phyloP scores from a whole-genome alignment of 2,329 filamentous ascomycete species.

The Sodiomyces alkalinus region DNA sequence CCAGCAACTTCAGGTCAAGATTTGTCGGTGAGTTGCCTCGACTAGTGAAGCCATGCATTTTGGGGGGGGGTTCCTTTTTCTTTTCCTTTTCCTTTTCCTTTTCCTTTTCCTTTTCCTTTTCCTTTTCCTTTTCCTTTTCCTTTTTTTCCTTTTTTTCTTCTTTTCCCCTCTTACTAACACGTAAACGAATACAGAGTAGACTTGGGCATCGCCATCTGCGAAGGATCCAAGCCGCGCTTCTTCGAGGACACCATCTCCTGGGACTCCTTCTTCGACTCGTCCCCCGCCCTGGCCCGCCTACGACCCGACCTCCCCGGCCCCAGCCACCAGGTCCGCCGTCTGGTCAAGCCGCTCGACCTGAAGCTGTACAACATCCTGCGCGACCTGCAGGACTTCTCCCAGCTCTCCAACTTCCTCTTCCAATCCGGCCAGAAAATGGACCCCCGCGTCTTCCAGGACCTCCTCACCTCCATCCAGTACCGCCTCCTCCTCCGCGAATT shows the following conservation, averaged over 20 bases:
- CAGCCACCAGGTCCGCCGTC: too few species aligned
- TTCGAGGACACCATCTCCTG: constrained; percentile 9
- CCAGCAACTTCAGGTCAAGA: constrained; percentile 12
- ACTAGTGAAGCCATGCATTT: too few species aligned
- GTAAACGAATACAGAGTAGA: constrained; percentile 11
- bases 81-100: too few species aligned
- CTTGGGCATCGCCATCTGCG: constrained; percentile 12
- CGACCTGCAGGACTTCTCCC: constrained; percentile 16
- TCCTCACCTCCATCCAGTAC: constrained; percentile 16
- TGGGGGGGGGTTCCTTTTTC: too few species aligned
- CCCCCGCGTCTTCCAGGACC: constrained; percentile 13
- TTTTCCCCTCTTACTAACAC: not conserved
- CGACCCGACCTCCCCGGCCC: too few species aligned
- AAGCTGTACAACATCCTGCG: constrained; percentile 12
- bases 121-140: too few species aligned
- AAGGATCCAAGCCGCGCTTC: constrained; percentile 11
- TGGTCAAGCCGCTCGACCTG: constrained; percentile 9
- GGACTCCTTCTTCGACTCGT: constrained; percentile 5
- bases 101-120: too few species aligned
- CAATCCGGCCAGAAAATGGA: constrained; percentile 11
- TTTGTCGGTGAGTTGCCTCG: constrained; percentile 16
- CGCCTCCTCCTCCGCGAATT: constrained; percentile 12
- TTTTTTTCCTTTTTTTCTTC: too few species aligned
- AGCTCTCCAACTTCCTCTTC: constrained; percentile 10
- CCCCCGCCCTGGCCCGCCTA: not conserved